Percentiles rank a stretch among this genome's conserved stretches.
Conservation (phyloP, 371 early-diverging fungal species). For the Mortierella sp. region DNA sequence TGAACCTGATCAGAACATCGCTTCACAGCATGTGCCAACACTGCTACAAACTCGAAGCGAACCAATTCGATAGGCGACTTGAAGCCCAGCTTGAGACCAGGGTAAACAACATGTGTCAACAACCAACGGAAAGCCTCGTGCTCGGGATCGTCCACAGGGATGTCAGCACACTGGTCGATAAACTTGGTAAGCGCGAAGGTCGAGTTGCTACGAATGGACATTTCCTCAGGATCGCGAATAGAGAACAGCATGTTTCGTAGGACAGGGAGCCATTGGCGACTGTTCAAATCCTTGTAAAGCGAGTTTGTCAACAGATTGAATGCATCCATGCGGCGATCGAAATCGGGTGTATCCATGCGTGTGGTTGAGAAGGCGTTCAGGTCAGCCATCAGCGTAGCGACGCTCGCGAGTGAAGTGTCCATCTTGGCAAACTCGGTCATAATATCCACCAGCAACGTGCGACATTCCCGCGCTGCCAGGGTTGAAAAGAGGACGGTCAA, state of each 20-base stretch:
- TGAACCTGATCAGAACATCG: conserved; percentile 65
- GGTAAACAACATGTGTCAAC: conserved; percentile 73
- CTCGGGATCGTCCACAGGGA: conserved; percentile 55
- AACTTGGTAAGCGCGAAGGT: conserved; percentile 76
- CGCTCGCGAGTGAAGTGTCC: conserved; percentile 63
- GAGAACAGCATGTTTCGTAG: conserved; percentile 86
- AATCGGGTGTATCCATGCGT: conserved; percentile 91
- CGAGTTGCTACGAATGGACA: conserved; percentile 88
- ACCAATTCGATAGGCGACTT: conserved; percentile 68
- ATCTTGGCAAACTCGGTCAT: conserved; percentile 73
- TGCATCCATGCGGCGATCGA: conserved; percentile 82
- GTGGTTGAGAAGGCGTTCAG: conserved; percentile 80
- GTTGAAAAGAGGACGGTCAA: conserved; percentile 71
- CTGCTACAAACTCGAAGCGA: conserved; percentile 74
- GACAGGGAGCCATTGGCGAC: conserved; percentile 89
- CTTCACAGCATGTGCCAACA: conserved; percentile 74
- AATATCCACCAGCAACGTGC: conserved; percentile 68
- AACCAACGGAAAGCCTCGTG: conserved; percentile 57
- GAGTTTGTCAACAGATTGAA: conserved; percentile 77
- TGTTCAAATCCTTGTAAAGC: conserved; percentile 65
- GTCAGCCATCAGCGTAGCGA: conserved; percentile 70
- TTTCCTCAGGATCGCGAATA: conserved; percentile 86
- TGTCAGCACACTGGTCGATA: conserved; percentile 61
- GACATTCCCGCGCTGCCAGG: conserved; percentile 65
- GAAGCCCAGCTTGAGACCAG: conserved; percentile 81